A percentile compares a stretch with the other conserved stretches of the same genome.
Conservation (phyloP, 2,329 filamentous ascomycete species). For the Ceratocystis huliohia region DNA sequence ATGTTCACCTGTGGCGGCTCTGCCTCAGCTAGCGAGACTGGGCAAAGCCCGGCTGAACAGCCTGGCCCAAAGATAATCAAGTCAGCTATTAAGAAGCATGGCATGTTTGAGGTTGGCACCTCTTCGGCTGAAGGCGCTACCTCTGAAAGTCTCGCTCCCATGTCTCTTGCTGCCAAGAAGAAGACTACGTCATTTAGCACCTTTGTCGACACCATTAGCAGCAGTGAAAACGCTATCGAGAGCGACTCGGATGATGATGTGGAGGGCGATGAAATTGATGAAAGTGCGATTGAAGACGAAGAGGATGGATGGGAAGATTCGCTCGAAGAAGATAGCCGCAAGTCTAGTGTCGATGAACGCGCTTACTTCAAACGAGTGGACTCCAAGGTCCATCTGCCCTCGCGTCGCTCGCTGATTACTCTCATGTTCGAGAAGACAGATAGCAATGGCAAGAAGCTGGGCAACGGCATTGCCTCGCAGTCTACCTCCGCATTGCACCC, state of each 20-base stretch:
- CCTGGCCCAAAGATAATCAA: constrained; percentile 26
- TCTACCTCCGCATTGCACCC: constrained; percentile 54
- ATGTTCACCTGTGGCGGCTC: constrained; percentile 65
- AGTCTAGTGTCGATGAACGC: constrained; percentile 69
- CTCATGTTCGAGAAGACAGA: constrained; percentile 72
- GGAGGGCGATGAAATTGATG: constrained; percentile 58
- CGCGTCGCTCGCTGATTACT: constrained; percentile 77
- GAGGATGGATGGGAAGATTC: constrained; percentile 53
- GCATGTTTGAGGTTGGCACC: constrained; percentile 41
- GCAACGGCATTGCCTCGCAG: constrained; percentile 50
- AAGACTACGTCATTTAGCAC: constrained; percentile 77
- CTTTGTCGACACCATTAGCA: constrained; percentile 55
- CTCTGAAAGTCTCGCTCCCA: constrained; percentile 29
- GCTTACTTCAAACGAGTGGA: constrained; percentile 82
- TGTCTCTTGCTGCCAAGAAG: constrained; percentile 37
- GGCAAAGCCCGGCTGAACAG: constrained; percentile 35
- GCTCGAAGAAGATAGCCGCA: constrained; percentile 69
- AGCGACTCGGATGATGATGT: constrained; percentile 46
- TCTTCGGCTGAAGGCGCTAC: constrained; percentile 70
- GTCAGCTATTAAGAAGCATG: constrained; percentile 26
- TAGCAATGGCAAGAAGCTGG: constrained; percentile 52
- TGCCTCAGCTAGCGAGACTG: constrained; percentile 55
- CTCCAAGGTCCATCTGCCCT: constrained; percentile 71
- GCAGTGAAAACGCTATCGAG: constrained; percentile 40
- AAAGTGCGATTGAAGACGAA: constrained; percentile 71